Evolutionary conservation across 1,284 basidiomycete species (phyloP), one percentile per base, ranked within the genome.

Genomic region (Fistulinella cinereoalba): DNA sequence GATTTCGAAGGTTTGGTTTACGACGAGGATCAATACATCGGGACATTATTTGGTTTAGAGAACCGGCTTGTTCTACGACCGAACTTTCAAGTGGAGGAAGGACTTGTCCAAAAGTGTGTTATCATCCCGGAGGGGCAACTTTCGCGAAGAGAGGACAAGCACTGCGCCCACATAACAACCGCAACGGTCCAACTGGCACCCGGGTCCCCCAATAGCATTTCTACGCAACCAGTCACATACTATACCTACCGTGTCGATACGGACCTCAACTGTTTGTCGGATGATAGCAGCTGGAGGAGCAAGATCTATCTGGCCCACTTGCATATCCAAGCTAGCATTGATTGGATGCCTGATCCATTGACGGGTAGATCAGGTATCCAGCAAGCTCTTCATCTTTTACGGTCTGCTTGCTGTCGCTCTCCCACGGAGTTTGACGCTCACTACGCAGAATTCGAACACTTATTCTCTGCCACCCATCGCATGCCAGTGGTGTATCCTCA

Each of bases 291-390:
- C n/a, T 50, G 76, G 34, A 58, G 59, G 4, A 68, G 63, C 53
- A 64, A 64, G 22, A 55, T 75, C 0, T 76, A 67, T 49, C 64
- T 64, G 36, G 60, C 69, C 2, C 74, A 74, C 34, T 61, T 80
- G 15, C 78, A 79, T 21, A 73, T 74, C 1, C 36, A 76, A n/a
- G 76, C 71, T 0, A 69, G 69, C 39, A n/a, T n/a, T n/a, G 22
- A 16, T 24, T 37, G 55, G 52, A 4, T 66, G 65, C 24, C 67
- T 4, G 79, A 80, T 55, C 73, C 72, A 1, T 58, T 81, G 8
- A 74, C 71, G 0, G 56, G 66, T 10, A 68, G 62, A 27, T 71
- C 70, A 1, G 77, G 78, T 5, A 72, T 68, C 2, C 70, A 76
- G 43, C 70, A 77, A 42, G 77, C 75, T 1, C 50, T 78, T 13